phyloP scores from a whole-genome alignment of 2,329 filamentous ascomycete species.

The Aspergillus thermomutatus region DNA sequence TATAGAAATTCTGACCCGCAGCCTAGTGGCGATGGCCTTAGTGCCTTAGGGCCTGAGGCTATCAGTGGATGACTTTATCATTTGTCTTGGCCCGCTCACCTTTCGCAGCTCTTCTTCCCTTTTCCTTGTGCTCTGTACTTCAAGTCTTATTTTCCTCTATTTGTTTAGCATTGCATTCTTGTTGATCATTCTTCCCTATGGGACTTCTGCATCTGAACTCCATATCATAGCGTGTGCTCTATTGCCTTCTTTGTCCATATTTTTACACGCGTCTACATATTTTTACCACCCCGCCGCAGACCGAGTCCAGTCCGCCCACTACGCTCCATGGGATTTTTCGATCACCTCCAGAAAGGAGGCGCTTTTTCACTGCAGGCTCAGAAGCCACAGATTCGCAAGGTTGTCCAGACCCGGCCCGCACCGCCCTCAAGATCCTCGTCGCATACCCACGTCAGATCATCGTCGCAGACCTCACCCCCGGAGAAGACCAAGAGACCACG shows the following conservation, averaged over 20 bases:
- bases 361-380: constrained; percentile 40
- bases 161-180: neutral
- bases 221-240: constrained; percentile 6
- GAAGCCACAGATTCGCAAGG: constrained; percentile 41
- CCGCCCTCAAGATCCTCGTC: constrained; percentile 27
- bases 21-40: neutral
- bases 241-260: constrained; percentile 11
- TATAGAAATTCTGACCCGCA: neutral
- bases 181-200: neutral
- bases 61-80: neutral
- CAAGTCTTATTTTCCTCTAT: neutral
- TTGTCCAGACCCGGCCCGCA: constrained; percentile 36
- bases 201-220: neutral
- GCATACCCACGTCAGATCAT: constrained; percentile 18
- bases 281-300: constrained; percentile 2
- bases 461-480: constrained; percentile 17
- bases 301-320: constrained; percentile 7
- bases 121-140: neutral
- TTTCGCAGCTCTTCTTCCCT: neutral
- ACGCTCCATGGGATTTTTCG: constrained; percentile 42
- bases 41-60: neutral
- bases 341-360: constrained; percentile 44
- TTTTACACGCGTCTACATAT: constrained; percentile 9
- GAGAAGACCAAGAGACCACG: constrained; percentile 23
- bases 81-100: neutral